phyloP scores from a whole-genome alignment of 345 rosid species.

The Corymbia maculata region DNA sequence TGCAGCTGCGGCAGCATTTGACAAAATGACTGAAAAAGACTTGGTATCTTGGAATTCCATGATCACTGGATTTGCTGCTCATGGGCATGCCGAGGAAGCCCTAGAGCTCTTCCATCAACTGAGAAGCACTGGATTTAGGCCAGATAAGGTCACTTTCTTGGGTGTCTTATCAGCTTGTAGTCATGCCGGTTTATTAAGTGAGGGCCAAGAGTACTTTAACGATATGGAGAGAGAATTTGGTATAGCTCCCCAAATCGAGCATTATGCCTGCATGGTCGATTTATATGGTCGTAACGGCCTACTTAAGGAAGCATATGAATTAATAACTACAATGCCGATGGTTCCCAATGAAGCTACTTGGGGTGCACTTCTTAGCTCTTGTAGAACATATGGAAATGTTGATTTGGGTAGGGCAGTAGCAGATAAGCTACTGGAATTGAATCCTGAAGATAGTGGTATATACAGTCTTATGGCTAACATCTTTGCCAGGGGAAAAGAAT shows the following conservation, averaged over 20 bases:
- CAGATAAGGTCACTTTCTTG: conserved; percentile 26
- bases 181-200: conserved; percentile 23
- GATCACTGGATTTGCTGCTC: conserved; percentile 24
- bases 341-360: conserved; percentile 24
- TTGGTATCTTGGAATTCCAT: conserved; percentile 37
- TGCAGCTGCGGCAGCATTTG: conserved; percentile 13
- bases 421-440: conserved; percentile 8
- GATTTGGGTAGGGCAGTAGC: conserved; percentile 24
- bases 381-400: conserved; percentile 20
- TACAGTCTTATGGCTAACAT: conserved; percentile 17
- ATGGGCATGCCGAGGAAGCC: conserved; percentile 23
- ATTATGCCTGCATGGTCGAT: conserved; percentile 34
- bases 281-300: conserved; percentile 23
- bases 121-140: conserved; percentile 7
- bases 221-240: conserved; percentile 8
- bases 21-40: conserved; percentile 8
- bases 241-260: conserved; percentile 25
- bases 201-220: conserved; percentile 15
- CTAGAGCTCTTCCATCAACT: conserved; percentile 16
- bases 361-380: conserved; percentile 31
- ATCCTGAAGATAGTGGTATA: conserved; percentile 29
- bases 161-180: conserved; percentile 31
- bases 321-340: conserved; percentile 22
- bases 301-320: conserved; percentile 15
- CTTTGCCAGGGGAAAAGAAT: conserved; percentile 13